Base-by-base conservation (phyloP, 1,284 basidiomycete species). In the Boletus smithii region DNA sequence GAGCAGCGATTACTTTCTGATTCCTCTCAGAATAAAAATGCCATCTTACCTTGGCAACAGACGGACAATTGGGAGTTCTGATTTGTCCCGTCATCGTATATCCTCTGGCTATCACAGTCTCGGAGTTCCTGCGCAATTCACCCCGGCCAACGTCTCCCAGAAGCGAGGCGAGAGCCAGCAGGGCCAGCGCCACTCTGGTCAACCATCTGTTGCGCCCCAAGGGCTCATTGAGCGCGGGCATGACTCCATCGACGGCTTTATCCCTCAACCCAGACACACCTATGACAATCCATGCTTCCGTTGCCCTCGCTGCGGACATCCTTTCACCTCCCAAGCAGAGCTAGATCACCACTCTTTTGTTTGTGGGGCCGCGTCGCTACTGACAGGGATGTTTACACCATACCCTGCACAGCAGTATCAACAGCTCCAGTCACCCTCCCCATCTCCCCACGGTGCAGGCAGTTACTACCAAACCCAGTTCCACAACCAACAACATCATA, bases 331-430 rank as follows among this genome's bases (percentile, higher is more conserved):
- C 9, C 46, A 38, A 10, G 22, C 29, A 22, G 50, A 42, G 16
- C 23, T 44, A 9, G 44, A 44, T 22, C 24, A 8, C 20, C 53
- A 51, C 24, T 38, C 37, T 8, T 10, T 46, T 16, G 32, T 32
- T 24, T 48, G 56, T 34, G 45, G 53, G 4, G 45, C 46, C 7
- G 37, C 32, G 11, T 35, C 37, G 11, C 34, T 58, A 3, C 8
- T 58, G 29, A 48, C 37, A 1, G 45, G 31, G 18, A 52, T 53
- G 44, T 42, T 56, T 8, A 44, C 36, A 10, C 56, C 54, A 4
- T 56, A 46, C 16, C 8, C 48, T 38, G 32, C 10, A 18, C 35
- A 36, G 24, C 34, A 26, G n/a, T 42, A 17, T n/a, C 13, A 24
- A 17, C 47, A 11, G 13, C 11, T 24, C 17, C 46, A 42, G 27